phyloP scores from a whole-genome alignment of 257 asterid species.

The Solanum pimpinellifolium region DNA sequence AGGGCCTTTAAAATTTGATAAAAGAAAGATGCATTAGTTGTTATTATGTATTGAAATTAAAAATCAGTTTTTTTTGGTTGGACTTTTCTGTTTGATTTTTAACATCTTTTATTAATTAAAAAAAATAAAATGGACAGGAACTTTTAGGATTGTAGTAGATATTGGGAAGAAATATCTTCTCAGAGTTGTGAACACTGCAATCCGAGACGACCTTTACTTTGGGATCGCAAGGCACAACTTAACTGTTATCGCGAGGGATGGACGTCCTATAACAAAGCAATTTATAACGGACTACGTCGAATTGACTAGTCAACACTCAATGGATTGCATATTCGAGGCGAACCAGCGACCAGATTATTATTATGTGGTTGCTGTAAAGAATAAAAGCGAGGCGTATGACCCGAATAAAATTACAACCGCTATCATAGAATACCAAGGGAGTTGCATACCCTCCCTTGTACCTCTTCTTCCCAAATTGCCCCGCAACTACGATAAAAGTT shows the following conservation, averaged over 20 bases:
- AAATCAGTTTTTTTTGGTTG: too few relatives aligned
- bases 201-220: slow-evolving; percentile 2
- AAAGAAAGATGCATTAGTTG: too few relatives aligned
- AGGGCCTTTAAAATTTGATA: too few relatives aligned
- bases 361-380: not conserved
- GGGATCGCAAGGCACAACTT: not conserved
- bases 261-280: not conserved
- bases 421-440: too few relatives aligned
- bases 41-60: too few relatives aligned
- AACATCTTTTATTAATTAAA: not conserved
- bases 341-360: not conserved
- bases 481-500: too few relatives aligned
- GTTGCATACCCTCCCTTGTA: too few relatives aligned
- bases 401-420: too few relatives aligned
- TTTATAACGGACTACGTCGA: not conserved
- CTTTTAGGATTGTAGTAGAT: not conserved
- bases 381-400: too few relatives aligned
- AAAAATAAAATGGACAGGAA: not conserved
- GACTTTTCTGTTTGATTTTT: too few relatives aligned
- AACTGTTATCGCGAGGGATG: not conserved
- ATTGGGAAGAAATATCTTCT: slow-evolving; percentile 3
- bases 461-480: too few relatives aligned
- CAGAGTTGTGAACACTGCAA: not conserved
- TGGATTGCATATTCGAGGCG: not conserved
- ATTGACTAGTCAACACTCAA: not conserved